phyloP scores from a whole-genome alignment of 2,329 filamentous ascomycete species.

The Apiospora sp. region DNA sequence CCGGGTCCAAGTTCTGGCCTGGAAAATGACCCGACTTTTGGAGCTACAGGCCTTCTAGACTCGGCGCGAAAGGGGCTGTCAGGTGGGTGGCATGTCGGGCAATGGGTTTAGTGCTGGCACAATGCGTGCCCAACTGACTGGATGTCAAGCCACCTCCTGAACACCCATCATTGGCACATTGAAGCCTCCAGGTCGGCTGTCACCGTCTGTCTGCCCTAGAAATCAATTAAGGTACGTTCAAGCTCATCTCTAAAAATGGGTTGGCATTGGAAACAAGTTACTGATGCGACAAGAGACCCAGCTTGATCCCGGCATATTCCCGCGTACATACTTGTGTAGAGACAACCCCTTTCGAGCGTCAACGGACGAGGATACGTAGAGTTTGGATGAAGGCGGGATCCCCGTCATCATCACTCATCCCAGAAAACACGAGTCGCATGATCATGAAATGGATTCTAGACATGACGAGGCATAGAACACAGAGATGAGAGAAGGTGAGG shows the following conservation, averaged over 20 bases:
- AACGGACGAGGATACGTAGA: not conserved
- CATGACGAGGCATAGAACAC: not conserved
- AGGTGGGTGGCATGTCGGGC: not conserved
- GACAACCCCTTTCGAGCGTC: not conserved
- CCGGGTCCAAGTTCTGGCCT: not conserved
- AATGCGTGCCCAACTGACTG: constrained; percentile 5
- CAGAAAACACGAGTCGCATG: not conserved
- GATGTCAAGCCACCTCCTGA: not conserved
- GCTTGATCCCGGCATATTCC: not conserved
- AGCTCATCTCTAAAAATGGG: not conserved
- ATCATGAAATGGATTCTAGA: not conserved
- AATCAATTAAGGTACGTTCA: not conserved
- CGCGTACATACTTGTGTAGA: not conserved
- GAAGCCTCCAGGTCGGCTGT: not conserved
- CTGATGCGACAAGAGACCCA: not conserved
- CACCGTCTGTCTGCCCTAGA: not conserved
- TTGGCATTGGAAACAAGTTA: not conserved
- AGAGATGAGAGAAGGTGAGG: not conserved
- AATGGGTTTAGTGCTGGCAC: not conserved
- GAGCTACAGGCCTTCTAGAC: not conserved
- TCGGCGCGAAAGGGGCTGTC: not conserved
- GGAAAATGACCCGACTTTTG: not conserved
- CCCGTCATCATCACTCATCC: not conserved
- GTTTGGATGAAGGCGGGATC: not conserved
- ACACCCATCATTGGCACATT: not conserved